phyloP scores from a whole-genome alignment of 106 monocot genomes.

The Iris macrosiphon region DNA sequence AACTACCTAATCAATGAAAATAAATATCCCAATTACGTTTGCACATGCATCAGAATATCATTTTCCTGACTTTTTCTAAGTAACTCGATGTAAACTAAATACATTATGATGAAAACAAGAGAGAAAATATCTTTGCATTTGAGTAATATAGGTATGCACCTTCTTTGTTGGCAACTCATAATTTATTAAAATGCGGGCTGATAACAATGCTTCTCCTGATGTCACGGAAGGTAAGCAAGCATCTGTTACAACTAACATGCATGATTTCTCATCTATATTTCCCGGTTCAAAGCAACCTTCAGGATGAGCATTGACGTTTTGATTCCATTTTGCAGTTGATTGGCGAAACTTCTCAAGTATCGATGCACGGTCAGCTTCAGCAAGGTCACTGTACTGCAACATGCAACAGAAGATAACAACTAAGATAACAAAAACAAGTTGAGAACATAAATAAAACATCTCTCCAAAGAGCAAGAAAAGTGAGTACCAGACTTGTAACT shows the following conservation, averaged over 20 bases:
- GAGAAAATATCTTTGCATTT: neutral
- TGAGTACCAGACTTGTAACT: too few species aligned
- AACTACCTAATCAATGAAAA: too few species aligned
- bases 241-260: constrained; percentile 66
- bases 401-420: neutral
- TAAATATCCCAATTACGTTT: too few species aligned
- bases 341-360: constrained; percentile 56
- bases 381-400: constrained; percentile 74
- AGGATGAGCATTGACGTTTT: constrained; percentile 11
- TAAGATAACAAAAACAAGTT: neutral
- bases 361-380: constrained; percentile 49
- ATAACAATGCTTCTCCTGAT: constrained; percentile 45
- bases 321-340: constrained; percentile 49
- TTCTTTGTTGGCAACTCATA: constrained; percentile 69
- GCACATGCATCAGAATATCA: too few species aligned
- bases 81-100: too few species aligned
- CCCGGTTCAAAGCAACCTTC: constrained; percentile 28
- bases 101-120: neutral
- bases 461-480: neutral
- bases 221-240: constrained; percentile 50
- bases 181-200: constrained; percentile 58
- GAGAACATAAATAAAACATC: neutral
- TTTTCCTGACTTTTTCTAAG: too few species aligned
- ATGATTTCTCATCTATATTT: constrained; percentile 22
- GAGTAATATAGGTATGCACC: constrained; percentile 17